phyloP scores from a whole-genome alignment of 805 yeast genomes.

The Debaryomyces hansenii region DNA sequence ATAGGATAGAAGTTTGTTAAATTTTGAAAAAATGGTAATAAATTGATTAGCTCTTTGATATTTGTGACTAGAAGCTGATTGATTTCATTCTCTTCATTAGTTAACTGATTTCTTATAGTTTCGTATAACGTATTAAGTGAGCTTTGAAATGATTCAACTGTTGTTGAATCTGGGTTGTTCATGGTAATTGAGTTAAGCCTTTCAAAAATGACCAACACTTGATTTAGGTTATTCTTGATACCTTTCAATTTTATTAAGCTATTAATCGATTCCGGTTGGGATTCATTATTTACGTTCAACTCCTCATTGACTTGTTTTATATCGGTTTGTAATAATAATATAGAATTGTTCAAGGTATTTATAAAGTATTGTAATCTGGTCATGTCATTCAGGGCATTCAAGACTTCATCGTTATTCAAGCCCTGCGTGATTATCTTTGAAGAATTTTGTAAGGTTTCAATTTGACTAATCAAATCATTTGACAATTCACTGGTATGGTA shows the following conservation, averaged over 20 bases:
- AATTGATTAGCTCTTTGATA: slow-evolving; percentile 46
- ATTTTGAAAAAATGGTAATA: slow-evolving; percentile 55
- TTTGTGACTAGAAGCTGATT: slow-evolving; percentile 39
- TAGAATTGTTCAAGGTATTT: slow-evolving; percentile 58
- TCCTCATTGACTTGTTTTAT: slow-evolving; percentile 24
- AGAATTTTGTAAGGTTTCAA: slow-evolving; percentile 48
- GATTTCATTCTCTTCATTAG: slow-evolving; percentile 20
- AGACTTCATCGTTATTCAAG: slow-evolving; percentile 5
- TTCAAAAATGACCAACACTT: slow-evolving; percentile 49
- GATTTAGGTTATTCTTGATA: slow-evolving; percentile 45
- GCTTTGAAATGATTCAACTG: slow-evolving; percentile 19
- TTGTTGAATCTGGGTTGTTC: slow-evolving; percentile 7
- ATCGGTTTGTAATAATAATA: slow-evolving; percentile 55
- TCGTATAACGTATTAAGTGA: slow-evolving; percentile 48
- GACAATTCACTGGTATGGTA: slow-evolving; percentile 61
- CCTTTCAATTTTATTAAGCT: slow-evolving; percentile 44
- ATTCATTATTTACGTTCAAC: slow-evolving; percentile 11
- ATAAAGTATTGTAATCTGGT: slow-evolving; percentile 67
- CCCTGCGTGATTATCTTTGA: slow-evolving; percentile 6
- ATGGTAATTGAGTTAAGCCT: slow-evolving; percentile 22
- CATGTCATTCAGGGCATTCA: slow-evolving; percentile 27
- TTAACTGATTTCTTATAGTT: slow-evolving; percentile 45
- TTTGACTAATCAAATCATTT: slow-evolving; percentile 45
- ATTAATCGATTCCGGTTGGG: slow-evolving; percentile 22
- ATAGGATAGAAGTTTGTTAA: slow-evolving; percentile 49